Percentiles rank a stretch among this genome's conserved stretches.
These are phyloP conservation scores for Sanghuangporus sanghuang DNA, from an alignment of 1,284 basidiomycete species.

Conservation along the genomic window DNA sequence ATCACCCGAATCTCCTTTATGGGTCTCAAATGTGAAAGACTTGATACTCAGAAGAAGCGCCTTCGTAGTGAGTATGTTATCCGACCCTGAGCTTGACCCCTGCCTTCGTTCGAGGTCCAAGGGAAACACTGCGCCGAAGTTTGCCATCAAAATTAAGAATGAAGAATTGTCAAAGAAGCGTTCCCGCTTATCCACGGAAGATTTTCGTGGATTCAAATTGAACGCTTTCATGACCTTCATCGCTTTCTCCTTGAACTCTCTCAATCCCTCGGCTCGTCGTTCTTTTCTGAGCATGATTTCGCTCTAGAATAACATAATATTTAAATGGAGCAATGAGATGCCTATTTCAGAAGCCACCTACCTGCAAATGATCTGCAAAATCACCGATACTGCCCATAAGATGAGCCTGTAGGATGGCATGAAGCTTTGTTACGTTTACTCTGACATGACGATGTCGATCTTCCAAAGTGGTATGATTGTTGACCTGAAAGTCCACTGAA, in stretches of 20 bases:
- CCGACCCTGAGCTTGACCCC: constrained; percentile 13
- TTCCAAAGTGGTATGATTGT: constrained; percentile 27
- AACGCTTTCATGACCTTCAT: constrained; percentile 68
- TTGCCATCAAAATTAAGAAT: constrained; percentile 58
- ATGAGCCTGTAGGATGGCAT: constrained; percentile 89
- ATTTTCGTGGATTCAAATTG: constrained; percentile 50
- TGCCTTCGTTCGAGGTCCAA: constrained; percentile 42
- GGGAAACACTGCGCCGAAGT: constrained; percentile 84
- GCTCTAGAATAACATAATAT: constrained; percentile 35
- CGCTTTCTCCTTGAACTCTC: constrained; percentile 79
- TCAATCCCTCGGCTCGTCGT: constrained; percentile 69
- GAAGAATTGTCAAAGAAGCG: constrained; percentile 56
- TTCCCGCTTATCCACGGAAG: constrained; percentile 29
- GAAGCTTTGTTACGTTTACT: constrained; percentile 65
- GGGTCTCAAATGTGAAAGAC: constrained; percentile 65
- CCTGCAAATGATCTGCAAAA: constrained; percentile 79
- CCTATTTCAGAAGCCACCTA: constrained; percentile 25
- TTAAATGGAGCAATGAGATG: constrained; percentile 5
- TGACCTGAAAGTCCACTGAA: constrained; percentile 61
- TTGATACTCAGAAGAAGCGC: constrained; percentile 84
- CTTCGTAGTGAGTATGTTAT: constrained; percentile 42
- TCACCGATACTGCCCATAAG: constrained; percentile 86
- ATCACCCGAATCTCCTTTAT: constrained; percentile 74
- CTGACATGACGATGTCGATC: constrained; percentile 39
- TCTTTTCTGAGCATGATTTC: constrained; percentile 72